Evolutionary conservation across 192 early-diverging fungal genomes (phyloP).

Genomic region (Mortierella claussenii): DNA sequence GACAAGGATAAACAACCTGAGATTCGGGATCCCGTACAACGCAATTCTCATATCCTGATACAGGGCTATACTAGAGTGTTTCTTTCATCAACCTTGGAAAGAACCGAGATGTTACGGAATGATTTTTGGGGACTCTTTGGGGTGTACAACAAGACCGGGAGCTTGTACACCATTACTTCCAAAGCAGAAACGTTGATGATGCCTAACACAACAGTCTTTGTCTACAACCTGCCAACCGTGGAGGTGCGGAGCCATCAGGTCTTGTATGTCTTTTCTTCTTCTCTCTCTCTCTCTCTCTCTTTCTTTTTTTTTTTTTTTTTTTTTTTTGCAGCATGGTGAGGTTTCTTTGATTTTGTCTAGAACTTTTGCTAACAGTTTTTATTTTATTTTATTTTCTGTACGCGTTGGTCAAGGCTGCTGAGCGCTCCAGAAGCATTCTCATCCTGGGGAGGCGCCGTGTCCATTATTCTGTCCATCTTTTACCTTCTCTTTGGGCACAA

Average conservation of each 20-base stretch:
- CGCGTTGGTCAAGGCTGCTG: not conserved
- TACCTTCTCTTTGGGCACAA: not conserved
- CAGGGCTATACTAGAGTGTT: not conserved
- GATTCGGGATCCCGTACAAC: not conserved
- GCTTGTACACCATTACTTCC: not conserved
- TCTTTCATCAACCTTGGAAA: not conserved
- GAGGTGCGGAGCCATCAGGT: not conserved
- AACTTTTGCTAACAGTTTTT: no score
- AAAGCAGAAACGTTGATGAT: not conserved
- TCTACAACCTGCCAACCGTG: not conserved
- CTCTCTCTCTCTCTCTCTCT: not conserved
- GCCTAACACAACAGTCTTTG: not conserved
- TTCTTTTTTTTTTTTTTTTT: no score
- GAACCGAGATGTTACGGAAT: not conserved
- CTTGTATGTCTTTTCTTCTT: conserved; percentile 1
- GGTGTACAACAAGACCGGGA: not conserved
- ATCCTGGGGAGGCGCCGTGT: conserved; percentile 9
- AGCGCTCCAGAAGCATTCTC: conserved; percentile 10
- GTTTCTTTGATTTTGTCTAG: not conserved
- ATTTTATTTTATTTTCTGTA: no score
- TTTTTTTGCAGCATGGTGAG: no score
- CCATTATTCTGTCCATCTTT: not conserved
- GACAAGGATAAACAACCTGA: not conserved
- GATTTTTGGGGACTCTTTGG: conserved; percentile 8
- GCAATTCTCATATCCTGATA: not conserved